Evolutionary conservation across 768 basidiomycete genomes (phyloP), one percentile per base, ranked within the genome.

Genomic region (Lentinus brumalis): DNA sequence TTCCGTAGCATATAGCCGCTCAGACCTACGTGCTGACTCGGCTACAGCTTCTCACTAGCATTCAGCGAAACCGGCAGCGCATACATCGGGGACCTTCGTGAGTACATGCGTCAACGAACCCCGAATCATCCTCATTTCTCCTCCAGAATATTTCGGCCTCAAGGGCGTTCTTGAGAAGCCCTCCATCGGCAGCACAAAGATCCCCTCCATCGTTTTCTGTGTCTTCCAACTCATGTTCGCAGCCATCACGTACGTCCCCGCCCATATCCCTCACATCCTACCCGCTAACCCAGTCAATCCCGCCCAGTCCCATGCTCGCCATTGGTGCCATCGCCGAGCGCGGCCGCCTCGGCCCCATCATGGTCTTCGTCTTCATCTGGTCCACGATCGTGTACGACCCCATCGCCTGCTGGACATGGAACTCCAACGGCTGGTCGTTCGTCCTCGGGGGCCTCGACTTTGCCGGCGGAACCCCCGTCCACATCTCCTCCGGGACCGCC

Each of bases 321-420:
- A 81, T 96, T 56, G 96, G 96, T 60, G 96, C 94, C 29, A 86
- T 96, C 56, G 94, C 94, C 9, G 96, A 98, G 69, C 91, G 94
- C 50, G 85, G 84, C 12, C 86, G 91, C 4, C 82, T 97, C 14
- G 89, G 94, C 1, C 96, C 96, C 1, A 76, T 91, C 41, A 83
- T 96, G 63, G 84, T 95, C 57, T 98, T 98, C 76, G 84, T 94
- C 66, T 98, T 98, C 69, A 70, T 86, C 53, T 98, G 96, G 96
- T 80, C 86, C 11, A 92, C 91, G 4, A 64, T 73, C 59, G 93
- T 95, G 15, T 98, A 98, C 75, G 90, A 96, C 69, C 94, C 95
- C 2, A 87, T 98, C 58, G 96, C 94, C 0, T 94, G 92, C 76
- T 97, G 96, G 95, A 92, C 94, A 5, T 98, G 96, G 96, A 94